Base-by-base conservation (phyloP, 768 basidiomycete species). In the Lyophyllum shimeji region DNA sequence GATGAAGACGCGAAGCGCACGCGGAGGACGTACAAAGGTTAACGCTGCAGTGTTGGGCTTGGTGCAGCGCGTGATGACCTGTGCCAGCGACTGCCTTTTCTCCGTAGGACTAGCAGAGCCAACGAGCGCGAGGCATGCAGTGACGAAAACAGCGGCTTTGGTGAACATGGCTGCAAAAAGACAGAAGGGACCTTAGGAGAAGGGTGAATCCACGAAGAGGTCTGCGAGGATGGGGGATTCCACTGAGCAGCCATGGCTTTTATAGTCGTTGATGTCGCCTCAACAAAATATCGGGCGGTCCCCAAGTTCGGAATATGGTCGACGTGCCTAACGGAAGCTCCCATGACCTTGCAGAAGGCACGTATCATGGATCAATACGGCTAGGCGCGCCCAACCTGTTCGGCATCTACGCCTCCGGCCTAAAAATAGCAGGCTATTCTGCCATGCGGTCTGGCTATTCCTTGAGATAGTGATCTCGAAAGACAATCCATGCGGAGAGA, bases 21-120 rank as follows among this genome's bases (percentile, higher is more conserved):
- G 20, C 11, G 25, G 17, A 24, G 7, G 12, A 62, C 66, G 25
- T 46, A 68, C 67, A 52, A 68, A 68, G 20, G 67, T 68, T 24
- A 68, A 52, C 2, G 67, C 67, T 18, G 52, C 67, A 21, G 61
- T 64, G 17, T 66, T 68, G 21, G 67, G 62, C 5, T 58, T 52
- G 3, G 60, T 66, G 37, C 67, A 68, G 12, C 27, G 46, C 5
- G 59, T 60, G 49, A 68, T 63, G 33, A 68, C 63, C 50, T 66
- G 59, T 20, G 65, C 66, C 43, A 63, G 20, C 5, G 50, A 8
- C 27, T 60, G 57, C 25, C 58, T 60, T 46, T 57, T 60, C 27
- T 58, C 31, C 29, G 21, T 18, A 11, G 62, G 62, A n/a, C 17
- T 55, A 6, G 64, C 62, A n/a, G 50, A 34, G n/a, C 48, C 56